These are phyloP conservation scores for Daedalea quercina DNA, from an alignment of 768 basidiomycete species.

Conservation along the genomic window DNA sequence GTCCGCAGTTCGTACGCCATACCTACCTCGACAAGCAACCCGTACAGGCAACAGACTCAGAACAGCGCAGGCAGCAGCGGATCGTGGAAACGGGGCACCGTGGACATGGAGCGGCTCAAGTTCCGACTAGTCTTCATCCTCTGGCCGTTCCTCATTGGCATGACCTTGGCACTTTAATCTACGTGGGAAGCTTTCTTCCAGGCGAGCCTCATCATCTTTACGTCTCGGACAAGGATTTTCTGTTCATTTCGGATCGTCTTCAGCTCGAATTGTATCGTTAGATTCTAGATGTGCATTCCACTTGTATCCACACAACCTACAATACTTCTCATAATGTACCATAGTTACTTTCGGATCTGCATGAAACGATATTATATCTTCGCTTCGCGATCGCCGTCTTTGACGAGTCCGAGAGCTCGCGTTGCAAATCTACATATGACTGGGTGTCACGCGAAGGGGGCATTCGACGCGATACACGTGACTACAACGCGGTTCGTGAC, in stretches of 20 bases:
- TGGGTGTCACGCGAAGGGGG: no score
- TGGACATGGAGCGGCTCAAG: constrained; percentile 24
- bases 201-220: no score
- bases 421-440: no score
- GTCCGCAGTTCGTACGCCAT: not conserved
- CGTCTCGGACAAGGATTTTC: not conserved
- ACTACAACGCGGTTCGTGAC: constrained; percentile 15
- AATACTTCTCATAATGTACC: not conserved
- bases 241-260: not conserved
- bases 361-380: no score
- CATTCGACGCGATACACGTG: constrained; percentile 14
- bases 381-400: no score
- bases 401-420: no score
- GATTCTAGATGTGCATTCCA: not conserved
- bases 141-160: constrained; percentile 51
- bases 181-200: not conserved
- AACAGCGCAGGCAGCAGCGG: constrained; percentile 4
- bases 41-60: not conserved
- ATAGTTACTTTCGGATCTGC: not conserved
- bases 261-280: not conserved
- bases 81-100: constrained; percentile 6
- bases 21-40: not conserved
- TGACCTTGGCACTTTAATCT: constrained; percentile 46
- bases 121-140: constrained; percentile 45
- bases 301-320: not conserved